Conservation (phyloP, 1,284 basidiomycete genomes). For the Ceratobasidium sp. region DNA sequence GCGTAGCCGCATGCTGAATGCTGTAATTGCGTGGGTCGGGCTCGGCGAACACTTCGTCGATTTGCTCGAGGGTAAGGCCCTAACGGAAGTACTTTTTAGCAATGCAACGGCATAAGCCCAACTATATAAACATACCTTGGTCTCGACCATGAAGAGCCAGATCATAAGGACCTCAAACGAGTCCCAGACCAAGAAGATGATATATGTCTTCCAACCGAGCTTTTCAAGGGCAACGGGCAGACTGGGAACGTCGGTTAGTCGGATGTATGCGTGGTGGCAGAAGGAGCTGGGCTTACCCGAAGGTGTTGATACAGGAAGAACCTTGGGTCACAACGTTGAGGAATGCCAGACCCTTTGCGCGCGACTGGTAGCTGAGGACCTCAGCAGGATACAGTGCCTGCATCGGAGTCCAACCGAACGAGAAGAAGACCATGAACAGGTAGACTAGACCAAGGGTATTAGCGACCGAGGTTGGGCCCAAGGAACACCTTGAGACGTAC, state of each 20-base stretch:
- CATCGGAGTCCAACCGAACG: conserved; percentile 67
- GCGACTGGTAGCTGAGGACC: conserved; percentile 63
- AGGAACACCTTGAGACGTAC: neutral
- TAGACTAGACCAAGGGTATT: conserved; percentile 2
- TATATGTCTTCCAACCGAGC: conserved; percentile 63
- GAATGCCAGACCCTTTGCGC: conserved; percentile 61
- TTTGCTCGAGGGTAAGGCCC: conserved; percentile 65
- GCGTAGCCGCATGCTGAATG: conserved; percentile 48
- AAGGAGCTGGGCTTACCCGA: conserved; percentile 50
- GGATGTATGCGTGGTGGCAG: neutral
- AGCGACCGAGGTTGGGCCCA: neutral
- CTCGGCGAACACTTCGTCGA: conserved; percentile 64
- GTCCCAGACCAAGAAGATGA: conserved; percentile 66
- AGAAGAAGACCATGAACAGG: conserved; percentile 57
- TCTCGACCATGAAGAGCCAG: conserved; percentile 64
- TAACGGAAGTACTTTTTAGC: conserved; percentile 49
- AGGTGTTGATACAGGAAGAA: conserved; percentile 61
- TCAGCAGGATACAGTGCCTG: conserved; percentile 67
- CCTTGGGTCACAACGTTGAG: conserved; percentile 58
- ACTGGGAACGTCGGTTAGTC: conserved; percentile 49
- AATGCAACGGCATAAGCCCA: conserved; percentile 25
- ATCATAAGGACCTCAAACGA: conserved; percentile 67
- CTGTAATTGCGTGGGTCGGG: conserved; percentile 61
- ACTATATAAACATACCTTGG: conserved; percentile 46
- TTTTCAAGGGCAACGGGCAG: conserved; percentile 61